Base-by-base conservation (phyloP, 108 stramenopile species). In the Cyclotella baltica region DNA sequence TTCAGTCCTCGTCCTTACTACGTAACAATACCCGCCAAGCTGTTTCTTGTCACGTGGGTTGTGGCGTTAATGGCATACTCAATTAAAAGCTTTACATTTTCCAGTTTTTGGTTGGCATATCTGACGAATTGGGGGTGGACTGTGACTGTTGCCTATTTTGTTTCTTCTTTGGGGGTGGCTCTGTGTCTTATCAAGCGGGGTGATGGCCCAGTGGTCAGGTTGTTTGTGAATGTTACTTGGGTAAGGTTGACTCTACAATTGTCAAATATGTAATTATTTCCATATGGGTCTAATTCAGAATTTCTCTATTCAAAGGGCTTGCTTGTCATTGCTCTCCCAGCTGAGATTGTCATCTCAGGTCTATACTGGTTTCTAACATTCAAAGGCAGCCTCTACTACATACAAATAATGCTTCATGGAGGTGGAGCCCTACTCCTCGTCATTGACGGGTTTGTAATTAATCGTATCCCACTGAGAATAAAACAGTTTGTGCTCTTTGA, bases 401-500 rank as follows among this genome's bases (percentile, higher is more conserved):
- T 19, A 1, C 48, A n/a, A 0, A 27, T 59, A 10, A 76, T 76
- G 75, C 18, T 62, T 35, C 75, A 76, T 28, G 75, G 67, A 23
- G 46, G 36, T 34, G 57, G 57, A 6, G 27, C 58, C 16, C 0
- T 70, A 20, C 23, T 74, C 23, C 18, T 84, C 16, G n/a, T 70
- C 20, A 40, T 84, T 53, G 83, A 84, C 43, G 78, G 83, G 8
- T 65, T 75, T 16, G 19, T 70, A 8, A 19, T 84, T 58, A 62
- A 52, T 35, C 52, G 58, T 0, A 76, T 80, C 29, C 78, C 83
- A 56, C 23, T 84, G 13, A 59, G 83, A 27, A 66, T 86, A 55
- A 77, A 73, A 27, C 85, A 86, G 18, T 73, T 83, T 46, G n/a
- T 78, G 23, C 58, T 86, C 46, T 55, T 67, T 18, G 77, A 78